phyloP scores from a whole-genome alignment of 2,329 filamentous ascomycete genomes.

The Alternaria triticina region DNA sequence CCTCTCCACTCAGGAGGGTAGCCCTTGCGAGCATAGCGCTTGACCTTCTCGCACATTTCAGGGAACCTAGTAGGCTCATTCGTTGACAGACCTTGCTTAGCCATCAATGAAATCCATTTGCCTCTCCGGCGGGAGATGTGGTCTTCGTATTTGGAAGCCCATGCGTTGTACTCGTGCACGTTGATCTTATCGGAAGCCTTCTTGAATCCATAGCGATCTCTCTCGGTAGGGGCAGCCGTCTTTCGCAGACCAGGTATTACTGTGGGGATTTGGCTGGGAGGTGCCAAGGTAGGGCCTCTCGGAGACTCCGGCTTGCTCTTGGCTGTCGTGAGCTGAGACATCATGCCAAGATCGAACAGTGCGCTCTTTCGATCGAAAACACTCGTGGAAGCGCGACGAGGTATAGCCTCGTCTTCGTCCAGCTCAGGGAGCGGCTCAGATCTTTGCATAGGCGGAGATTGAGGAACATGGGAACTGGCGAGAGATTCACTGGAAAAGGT shows the following conservation, averaged over 20 bases:
- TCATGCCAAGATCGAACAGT: slow-evolving; percentile 33
- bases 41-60: slow-evolving; percentile 79
- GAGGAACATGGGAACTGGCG: slow-evolving; percentile 12
- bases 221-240: slow-evolving; percentile 47
- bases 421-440: slow-evolving; percentile 41
- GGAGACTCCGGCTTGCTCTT: slow-evolving; percentile 15
- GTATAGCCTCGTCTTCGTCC: slow-evolving; percentile 43
- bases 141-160: slow-evolving; percentile 76
- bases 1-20: slow-evolving; percentile 93
- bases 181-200: slow-evolving; percentile 83
- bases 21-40: slow-evolving; percentile 89
- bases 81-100: slow-evolving; percentile 75
- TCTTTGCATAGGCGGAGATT: slow-evolving; percentile 30
- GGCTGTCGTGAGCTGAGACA: slow-evolving; percentile 13
- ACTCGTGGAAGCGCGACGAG: slow-evolving; percentile 45
- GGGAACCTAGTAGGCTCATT: slow-evolving; percentile 79
- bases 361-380: slow-evolving; percentile 43
- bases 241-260: slow-evolving; percentile 23
- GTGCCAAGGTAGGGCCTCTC: neutral
- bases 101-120: slow-evolving; percentile 83
- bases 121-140: slow-evolving; percentile 76
- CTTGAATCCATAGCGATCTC: slow-evolving; percentile 91
- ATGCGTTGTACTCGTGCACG: slow-evolving; percentile 78
- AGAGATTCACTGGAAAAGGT: slow-evolving; percentile 22
- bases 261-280: neutral